Conservation (phyloP, 2,329 filamentous ascomycete genomes). For the Penicillium psychrosexuale region DNA sequence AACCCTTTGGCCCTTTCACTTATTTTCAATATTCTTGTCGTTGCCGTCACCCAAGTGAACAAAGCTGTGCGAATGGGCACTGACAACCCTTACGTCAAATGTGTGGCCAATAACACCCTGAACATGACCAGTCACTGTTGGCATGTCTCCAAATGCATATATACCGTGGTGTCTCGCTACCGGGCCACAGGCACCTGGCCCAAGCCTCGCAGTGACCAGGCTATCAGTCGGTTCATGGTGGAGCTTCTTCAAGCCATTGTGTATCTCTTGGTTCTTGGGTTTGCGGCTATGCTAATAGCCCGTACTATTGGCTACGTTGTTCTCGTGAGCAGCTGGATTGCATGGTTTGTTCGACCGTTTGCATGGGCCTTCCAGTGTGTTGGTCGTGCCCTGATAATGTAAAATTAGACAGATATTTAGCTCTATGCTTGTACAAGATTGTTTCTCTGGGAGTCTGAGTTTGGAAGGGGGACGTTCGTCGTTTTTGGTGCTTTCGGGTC, state of each 20-base stretch:
- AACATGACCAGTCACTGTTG: constrained; percentile 34
- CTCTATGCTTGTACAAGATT: neutral
- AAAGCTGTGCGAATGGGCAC: constrained; percentile 19
- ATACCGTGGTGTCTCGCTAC: constrained; percentile 28
- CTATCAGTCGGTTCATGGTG: constrained; percentile 27
- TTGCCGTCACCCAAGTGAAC: constrained; percentile 30
- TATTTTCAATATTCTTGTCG: constrained; percentile 31
- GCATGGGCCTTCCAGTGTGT: constrained; percentile 31
- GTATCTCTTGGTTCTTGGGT: constrained; percentile 35
- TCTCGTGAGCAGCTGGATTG: constrained; percentile 35
- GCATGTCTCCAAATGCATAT: constrained; percentile 26
- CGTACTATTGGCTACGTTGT: constrained; percentile 33
- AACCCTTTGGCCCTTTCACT: constrained; percentile 27
- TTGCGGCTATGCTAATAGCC: constrained; percentile 30
- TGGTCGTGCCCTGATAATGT: constrained; percentile 27
- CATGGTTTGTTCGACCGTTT: constrained; percentile 38
- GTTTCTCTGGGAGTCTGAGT: neutral
- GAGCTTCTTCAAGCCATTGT: constrained; percentile 34
- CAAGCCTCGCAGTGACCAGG: constrained; percentile 24
- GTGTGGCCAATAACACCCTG: constrained; percentile 25
- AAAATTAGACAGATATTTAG: constrained; percentile 2
- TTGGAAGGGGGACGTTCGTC: neutral
- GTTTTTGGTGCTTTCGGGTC: neutral
- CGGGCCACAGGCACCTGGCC: constrained; percentile 34
- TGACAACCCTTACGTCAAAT: constrained; percentile 25